Conservation (phyloP, 352 stramenopile species). For the Globisporangium sylvaticum region DNA sequence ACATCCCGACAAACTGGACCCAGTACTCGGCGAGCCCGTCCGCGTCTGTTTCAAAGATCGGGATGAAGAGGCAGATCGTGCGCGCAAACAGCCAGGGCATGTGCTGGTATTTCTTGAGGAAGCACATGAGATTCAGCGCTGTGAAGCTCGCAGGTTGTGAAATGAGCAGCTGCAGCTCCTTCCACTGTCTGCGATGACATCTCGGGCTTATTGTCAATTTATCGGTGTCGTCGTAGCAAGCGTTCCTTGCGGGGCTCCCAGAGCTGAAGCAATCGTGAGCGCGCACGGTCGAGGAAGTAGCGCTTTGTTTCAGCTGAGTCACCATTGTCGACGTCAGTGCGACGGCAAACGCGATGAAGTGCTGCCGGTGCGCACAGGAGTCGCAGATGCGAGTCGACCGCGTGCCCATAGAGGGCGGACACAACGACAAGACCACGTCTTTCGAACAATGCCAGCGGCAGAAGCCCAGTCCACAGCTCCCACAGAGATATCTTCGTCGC, state of each 20-base stretch:
- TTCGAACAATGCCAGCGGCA: slow-evolving; percentile 29
- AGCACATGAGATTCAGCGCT: slow-evolving; percentile 29
- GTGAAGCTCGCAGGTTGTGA: slow-evolving; percentile 21
- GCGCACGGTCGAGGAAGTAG: background rate
- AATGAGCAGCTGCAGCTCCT: slow-evolving; percentile 26
- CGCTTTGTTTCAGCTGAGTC: background rate
- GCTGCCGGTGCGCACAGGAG: slow-evolving; percentile 23
- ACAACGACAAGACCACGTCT: slow-evolving; percentile 10
- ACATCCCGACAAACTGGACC: slow-evolving; percentile 28
- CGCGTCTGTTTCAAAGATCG: slow-evolving; percentile 24
- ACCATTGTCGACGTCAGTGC: slow-evolving; percentile 20
- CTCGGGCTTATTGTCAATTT: slow-evolving; percentile 1
- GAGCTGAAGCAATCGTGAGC: slow-evolving; percentile 6
- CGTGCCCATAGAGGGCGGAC: background rate
- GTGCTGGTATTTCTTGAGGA: slow-evolving; percentile 29
- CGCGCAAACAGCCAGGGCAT: slow-evolving; percentile 27
- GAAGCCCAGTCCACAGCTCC: slow-evolving; percentile 24
- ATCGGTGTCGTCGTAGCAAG: background rate
- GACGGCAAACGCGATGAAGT: slow-evolving; percentile 28
- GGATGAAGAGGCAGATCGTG: slow-evolving; percentile 28
- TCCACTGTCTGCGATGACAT: slow-evolving; percentile 14
- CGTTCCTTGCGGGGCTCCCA: background rate
- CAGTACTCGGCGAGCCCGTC: slow-evolving; percentile 23
- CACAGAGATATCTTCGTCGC: slow-evolving; percentile 16
- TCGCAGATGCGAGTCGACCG: slow-evolving; percentile 20